phyloP scores from a whole-genome alignment of 768 basidiomycete species.

The Mycena indigotica region DNA sequence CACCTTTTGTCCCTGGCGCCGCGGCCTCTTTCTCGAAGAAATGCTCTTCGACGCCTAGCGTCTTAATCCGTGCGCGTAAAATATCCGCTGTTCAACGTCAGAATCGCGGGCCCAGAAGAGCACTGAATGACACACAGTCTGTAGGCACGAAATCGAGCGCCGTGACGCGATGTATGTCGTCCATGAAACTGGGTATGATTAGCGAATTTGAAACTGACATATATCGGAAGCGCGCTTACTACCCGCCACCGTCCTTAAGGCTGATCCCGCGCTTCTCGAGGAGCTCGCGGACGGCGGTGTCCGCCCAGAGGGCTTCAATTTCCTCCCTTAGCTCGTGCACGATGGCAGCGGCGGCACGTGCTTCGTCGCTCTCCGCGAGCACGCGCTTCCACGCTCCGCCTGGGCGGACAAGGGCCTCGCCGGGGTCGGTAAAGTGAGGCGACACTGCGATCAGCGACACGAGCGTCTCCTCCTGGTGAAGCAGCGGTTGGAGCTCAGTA shows the following conservation, averaged over 20 bases:
- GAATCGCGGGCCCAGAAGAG: background rate
- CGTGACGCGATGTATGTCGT: conserved; percentile 66
- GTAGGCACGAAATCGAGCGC: conserved; percentile 58
- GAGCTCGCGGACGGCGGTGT: conserved; percentile 53
- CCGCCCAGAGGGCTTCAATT: conserved; percentile 64
- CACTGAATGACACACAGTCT: conserved; percentile 48
- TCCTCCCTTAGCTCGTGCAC: conserved; percentile 59
- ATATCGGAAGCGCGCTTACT: conserved; percentile 48
- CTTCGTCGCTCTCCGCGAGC: conserved; percentile 25
- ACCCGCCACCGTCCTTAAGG: conserved; percentile 67
- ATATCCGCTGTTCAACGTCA: conserved; percentile 53
- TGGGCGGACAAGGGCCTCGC: conserved; percentile 54
- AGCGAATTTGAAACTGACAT: background rate
- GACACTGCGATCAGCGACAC: conserved; percentile 51
- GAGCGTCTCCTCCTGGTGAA: conserved; percentile 28
- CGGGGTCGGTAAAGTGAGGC: conserved; percentile 47
- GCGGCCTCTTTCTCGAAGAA: conserved; percentile 54
- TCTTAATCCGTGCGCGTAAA: conserved; percentile 72
- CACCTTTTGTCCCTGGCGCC: conserved; percentile 19
- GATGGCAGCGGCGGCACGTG: conserved; percentile 48
- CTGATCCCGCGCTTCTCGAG: conserved; percentile 51
- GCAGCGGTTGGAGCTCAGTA: conserved; percentile 42
- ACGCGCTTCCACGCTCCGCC: conserved; percentile 62
- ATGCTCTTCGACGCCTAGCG: conserved; percentile 76
- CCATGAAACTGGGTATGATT: conserved; percentile 58